Percentiles rank a stretch among this genome's conserved stretches.
phyloP scores from a whole-genome alignment of 306 rosid species.

The Cicer pinnatifidum region DNA sequence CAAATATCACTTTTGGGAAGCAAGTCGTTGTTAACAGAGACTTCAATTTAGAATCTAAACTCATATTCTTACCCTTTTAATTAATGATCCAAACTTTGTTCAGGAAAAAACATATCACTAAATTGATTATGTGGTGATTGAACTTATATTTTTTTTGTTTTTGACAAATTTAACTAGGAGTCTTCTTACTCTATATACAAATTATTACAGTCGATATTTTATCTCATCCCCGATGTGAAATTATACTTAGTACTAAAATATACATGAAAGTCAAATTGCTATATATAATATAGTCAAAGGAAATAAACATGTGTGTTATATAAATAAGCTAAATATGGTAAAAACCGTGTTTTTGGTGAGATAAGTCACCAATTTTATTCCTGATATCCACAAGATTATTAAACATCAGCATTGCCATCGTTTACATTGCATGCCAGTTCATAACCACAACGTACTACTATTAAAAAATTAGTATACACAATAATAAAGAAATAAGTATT shows the following conservation, averaged over 20 bases:
- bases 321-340: slow-evolving; percentile 40
- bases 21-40: no score
- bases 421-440: slow-evolving; percentile 50
- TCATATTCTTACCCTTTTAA: no score
- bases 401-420: slow-evolving; percentile 35
- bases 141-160: not conserved
- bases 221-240: not conserved
- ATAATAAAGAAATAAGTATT: slow-evolving; percentile 3
- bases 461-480: not conserved
- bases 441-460: slow-evolving; percentile 22
- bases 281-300: slow-evolving; percentile 36
- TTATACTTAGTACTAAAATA: not conserved
- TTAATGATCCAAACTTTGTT: no score
- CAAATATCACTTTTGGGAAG: no score
- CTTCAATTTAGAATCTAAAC: no score
- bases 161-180: no score
- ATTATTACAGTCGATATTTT: slow-evolving; percentile 5
- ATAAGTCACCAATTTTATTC: slow-evolving; percentile 50
- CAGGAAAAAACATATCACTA: not conserved
- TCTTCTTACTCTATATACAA: not conserved
- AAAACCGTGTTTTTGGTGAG: slow-evolving; percentile 77
- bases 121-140: not conserved
- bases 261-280: slow-evolving; percentile 33
- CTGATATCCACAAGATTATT: slow-evolving; percentile 40
- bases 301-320: slow-evolving; percentile 39